Evolutionary conservation across 495 filamentous ascomycete genomes (phyloP).

Genomic region (Friedmanniomyces simplex): DNA sequence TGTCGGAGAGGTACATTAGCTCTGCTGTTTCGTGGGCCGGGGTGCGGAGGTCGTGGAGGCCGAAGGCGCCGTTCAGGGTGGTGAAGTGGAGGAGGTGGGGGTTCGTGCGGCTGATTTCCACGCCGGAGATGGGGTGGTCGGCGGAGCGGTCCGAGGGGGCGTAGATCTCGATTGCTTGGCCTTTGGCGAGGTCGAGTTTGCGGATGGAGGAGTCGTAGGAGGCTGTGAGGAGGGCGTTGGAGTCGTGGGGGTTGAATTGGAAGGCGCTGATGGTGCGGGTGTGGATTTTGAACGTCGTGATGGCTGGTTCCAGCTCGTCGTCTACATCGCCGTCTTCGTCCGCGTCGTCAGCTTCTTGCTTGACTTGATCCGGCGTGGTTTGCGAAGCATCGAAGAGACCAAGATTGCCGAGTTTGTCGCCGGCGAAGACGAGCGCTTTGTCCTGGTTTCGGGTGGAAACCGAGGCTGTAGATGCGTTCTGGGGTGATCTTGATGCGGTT

Average conservation of each 20-base stretch:
- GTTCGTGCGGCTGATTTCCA: slow-evolving; percentile 62
- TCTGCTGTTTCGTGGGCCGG: slow-evolving; percentile 43
- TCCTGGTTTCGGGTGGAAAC: slow-evolving; percentile 81
- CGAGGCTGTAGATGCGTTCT: slow-evolving; percentile 77
- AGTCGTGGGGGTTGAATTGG: slow-evolving; percentile 60
- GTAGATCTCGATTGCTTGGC: slow-evolving; percentile 66
- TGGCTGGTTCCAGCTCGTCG: slow-evolving; percentile 58
- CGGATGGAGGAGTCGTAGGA: slow-evolving; percentile 96
- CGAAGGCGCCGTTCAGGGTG: slow-evolving; percentile 69
- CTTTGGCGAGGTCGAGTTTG: slow-evolving; percentile 71
- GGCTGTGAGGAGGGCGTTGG: slow-evolving; percentile 60
- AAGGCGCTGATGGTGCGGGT: slow-evolving; percentile 80
- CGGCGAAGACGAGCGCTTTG: slow-evolving; percentile 87
- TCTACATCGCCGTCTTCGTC: slow-evolving; percentile 53
- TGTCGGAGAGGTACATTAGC: slow-evolving; percentile 69
- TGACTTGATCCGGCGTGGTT: slow-evolving; percentile 42
- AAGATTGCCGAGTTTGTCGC: slow-evolving; percentile 87
- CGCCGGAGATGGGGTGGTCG: slow-evolving; percentile 68
- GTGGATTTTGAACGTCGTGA: slow-evolving; percentile 81
- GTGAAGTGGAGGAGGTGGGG: slow-evolving; percentile 77
- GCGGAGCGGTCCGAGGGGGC: slow-evolving; percentile 55
- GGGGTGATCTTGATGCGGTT: slow-evolving; percentile 86
- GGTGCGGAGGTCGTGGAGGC: slow-evolving; percentile 64
- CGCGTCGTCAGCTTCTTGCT: slow-evolving; percentile 29
- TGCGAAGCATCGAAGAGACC: slow-evolving; percentile 91